Conservation (phyloP, 2,329 filamentous ascomycete genomes). For the Phaeosphaeria sp. region DNA sequence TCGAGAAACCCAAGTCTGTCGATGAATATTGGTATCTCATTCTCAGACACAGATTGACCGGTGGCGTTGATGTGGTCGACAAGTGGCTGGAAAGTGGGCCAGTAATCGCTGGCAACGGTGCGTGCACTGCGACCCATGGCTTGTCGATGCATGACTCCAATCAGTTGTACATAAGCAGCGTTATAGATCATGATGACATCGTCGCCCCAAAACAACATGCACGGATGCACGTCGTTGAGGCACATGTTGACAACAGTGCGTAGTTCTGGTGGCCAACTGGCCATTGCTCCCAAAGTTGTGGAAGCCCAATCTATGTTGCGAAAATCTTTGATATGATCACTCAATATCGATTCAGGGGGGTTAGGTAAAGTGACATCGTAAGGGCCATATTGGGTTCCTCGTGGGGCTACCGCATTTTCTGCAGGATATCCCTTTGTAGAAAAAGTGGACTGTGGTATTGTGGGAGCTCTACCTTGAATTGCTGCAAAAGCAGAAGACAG, state of each 20-base stretch:
- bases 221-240: constrained; percentile 62
- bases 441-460: constrained; percentile 27
- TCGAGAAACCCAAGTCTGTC: constrained; percentile 71
- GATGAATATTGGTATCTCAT: constrained; percentile 77
- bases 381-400: constrained; percentile 8
- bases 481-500: no score
- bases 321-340: constrained; percentile 73
- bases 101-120: constrained; percentile 76
- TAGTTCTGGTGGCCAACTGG: constrained; percentile 71
- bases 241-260: constrained; percentile 78
- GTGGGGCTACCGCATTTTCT: not conserved
- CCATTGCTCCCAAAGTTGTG: constrained; percentile 75
- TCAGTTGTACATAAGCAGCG: constrained; percentile 39
- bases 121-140: constrained; percentile 62
- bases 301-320: constrained; percentile 73
- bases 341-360: constrained; percentile 50
- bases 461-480: constrained; percentile 46
- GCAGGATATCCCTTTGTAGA: not conserved
- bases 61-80: constrained; percentile 29
- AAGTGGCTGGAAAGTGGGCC: constrained; percentile 29
- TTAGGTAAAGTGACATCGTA: constrained; percentile 20
- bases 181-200: constrained; percentile 49
- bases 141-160: constrained; percentile 56
- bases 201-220: constrained; percentile 64
- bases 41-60: constrained; percentile 41